These are phyloP conservation scores for Calonectria leucothoes DNA, from an alignment of 2,329 filamentous ascomycete genomes.

Conservation along the genomic window DNA sequence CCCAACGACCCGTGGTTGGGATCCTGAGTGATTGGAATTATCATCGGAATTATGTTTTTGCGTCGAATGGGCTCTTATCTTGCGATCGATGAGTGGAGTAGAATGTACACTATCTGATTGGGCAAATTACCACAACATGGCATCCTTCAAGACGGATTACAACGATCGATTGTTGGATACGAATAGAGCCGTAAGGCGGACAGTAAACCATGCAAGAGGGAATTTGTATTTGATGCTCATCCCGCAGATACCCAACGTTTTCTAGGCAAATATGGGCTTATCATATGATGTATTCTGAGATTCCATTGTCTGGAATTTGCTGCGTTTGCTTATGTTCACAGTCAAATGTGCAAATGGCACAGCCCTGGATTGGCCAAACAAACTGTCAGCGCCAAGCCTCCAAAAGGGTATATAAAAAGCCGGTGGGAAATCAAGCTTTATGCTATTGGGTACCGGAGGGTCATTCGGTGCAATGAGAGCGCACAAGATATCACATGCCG, in stretches of 20 bases:
- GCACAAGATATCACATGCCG: not conserved
- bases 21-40: not conserved
- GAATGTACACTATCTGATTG: no score
- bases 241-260: no score
- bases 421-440: not conserved
- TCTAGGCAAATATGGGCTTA: not conserved
- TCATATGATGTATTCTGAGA: not conserved
- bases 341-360: no score
- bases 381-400: no score
- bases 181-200: no score
- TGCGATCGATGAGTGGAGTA: no score
- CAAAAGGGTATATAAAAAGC: not conserved
- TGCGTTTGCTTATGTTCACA: no score
- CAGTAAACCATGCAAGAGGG: no score
- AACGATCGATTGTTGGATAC: no score
- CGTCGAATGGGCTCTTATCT: no score
- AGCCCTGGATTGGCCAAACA: no score
- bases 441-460: not conserved
- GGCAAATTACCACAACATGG: not conserved
- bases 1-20: not conserved
- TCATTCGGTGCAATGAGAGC: not conserved
- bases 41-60: not conserved
- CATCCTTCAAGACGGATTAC: not conserved
- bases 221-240: no score
- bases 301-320: not conserved